Percentiles rank a stretch among this genome's conserved stretches.
Evolutionary conservation across 768 basidiomycete species (phyloP).

Genomic region (Cyclocybe cylindracea): DNA sequence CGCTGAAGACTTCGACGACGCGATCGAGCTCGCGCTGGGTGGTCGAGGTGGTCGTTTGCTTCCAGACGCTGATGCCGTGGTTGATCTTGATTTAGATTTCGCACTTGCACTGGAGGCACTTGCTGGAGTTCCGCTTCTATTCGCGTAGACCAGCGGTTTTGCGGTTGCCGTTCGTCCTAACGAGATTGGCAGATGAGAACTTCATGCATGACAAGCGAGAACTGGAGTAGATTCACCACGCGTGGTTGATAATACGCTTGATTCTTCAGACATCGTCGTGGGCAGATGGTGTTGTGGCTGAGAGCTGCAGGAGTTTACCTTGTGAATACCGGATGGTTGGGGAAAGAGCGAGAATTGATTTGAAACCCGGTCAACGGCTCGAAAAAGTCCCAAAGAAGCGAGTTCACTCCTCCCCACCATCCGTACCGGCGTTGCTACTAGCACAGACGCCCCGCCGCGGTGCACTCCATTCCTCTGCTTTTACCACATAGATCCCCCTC

Average conservation of each 20-base stretch:
- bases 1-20: constrained; percentile 18
- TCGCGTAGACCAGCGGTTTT: background rate
- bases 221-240: constrained; percentile 6
- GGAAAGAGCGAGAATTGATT: constrained; percentile 9
- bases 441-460: background rate
- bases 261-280: too few relatives aligned
- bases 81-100: constrained; percentile 11
- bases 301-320: background rate
- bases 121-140: background rate
- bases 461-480: constrained; percentile 6
- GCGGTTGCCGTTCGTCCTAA: too few relatives aligned
- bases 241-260: too few relatives aligned
- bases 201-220: too few relatives aligned
- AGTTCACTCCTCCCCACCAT: background rate
- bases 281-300: too few relatives aligned
- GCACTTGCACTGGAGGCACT: constrained; percentile 1
- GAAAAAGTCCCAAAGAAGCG: constrained; percentile 10
- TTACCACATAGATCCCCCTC: constrained; percentile 4
- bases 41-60: constrained; percentile 11
- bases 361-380: constrained; percentile 18
- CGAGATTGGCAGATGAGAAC: too few relatives aligned
- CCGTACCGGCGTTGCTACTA: constrained; percentile 1
- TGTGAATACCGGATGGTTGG: constrained; percentile 8
- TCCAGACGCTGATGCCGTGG: constrained; percentile 7
- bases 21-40: constrained; percentile 15